Percentiles rank a stretch among this genome's conserved stretches.
phyloP scores from a whole-genome alignment of 75 land plant species.

The Chamaecyparis obtusa region DNA sequence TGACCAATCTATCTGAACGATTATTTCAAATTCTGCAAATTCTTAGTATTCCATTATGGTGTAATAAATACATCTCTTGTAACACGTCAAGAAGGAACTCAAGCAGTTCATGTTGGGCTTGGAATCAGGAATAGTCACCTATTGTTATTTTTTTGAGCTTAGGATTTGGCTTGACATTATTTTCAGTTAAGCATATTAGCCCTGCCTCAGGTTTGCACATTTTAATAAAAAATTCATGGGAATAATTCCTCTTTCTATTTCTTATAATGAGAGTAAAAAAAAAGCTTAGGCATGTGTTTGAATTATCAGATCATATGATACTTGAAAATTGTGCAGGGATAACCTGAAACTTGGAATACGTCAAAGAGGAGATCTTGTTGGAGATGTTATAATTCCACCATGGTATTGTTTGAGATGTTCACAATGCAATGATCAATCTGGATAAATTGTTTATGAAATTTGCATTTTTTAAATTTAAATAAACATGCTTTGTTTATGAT shows the following conservation, averaged over 20 bases:
- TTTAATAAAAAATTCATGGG: neutral
- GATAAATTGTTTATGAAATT: too few species aligned
- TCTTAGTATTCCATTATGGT: neutral
- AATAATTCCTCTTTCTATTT: neutral
- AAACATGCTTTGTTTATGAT: neutral
- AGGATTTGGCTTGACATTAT: neutral
- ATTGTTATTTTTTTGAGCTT: neutral
- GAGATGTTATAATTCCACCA: constrained; percentile 38
- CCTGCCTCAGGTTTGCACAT: neutral
- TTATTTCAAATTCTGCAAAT: neutral
- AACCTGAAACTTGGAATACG: constrained; percentile 39
- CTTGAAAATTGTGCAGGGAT: constrained; percentile 19
- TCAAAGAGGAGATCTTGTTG: constrained; percentile 37
- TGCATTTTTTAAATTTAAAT: neutral
- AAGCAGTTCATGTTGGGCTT: neutral
- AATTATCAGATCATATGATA: neutral
- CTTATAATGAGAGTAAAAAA: too few species aligned
- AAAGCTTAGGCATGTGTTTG: neutral
- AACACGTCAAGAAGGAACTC: neutral
- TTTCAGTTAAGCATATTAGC: neutral
- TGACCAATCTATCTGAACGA: neutral
- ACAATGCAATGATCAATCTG: neutral
- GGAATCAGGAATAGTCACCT: neutral
- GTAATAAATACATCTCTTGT: neutral
- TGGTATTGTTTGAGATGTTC: constrained; percentile 22